Conservation (phyloP, 169 alveolate species). For the Eimeria tenella region DNA sequence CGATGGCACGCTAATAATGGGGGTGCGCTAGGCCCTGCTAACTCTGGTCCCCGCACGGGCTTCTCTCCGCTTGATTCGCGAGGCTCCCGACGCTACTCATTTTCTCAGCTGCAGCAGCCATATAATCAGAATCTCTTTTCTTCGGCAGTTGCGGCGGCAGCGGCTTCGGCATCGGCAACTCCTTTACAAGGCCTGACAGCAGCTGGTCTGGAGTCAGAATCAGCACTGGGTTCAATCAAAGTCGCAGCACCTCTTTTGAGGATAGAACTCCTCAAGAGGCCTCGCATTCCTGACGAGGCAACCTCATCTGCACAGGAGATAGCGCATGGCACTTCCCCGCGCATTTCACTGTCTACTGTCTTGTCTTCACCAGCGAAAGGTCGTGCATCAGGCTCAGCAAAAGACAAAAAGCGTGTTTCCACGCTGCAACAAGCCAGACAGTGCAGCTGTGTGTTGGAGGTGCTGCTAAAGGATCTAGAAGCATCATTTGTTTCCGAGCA, state of each 20-base stretch:
- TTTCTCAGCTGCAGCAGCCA: neutral
- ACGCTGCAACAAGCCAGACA: constrained; percentile 24
- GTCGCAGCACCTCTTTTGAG: constrained; percentile 69
- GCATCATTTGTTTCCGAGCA: constrained; percentile 28
- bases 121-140: neutral
- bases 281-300: constrained; percentile 64
- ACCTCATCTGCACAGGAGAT: neutral
- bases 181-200: constrained; percentile 7
- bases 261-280: constrained; percentile 65
- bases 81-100: neutral
- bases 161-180: neutral
- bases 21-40: neutral
- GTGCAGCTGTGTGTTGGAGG: constrained; percentile 41
- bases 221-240: constrained; percentile 35
- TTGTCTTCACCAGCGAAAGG: neutral
- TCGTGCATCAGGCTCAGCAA: neutral
- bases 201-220: constrained; percentile 3
- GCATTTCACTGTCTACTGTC: neutral
- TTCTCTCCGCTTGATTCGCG: neutral
- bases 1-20: neutral
- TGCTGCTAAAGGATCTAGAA: constrained; percentile 32
- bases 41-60: neutral
- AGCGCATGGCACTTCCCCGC: constrained; percentile 51
- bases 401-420: neutral
- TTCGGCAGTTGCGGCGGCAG: constrained; percentile 1